Evolutionary conservation across 2,329 filamentous ascomycete species (phyloP), one percentile per base, ranked within the genome.

Genomic region (Colletotrichum limetticola): DNA sequence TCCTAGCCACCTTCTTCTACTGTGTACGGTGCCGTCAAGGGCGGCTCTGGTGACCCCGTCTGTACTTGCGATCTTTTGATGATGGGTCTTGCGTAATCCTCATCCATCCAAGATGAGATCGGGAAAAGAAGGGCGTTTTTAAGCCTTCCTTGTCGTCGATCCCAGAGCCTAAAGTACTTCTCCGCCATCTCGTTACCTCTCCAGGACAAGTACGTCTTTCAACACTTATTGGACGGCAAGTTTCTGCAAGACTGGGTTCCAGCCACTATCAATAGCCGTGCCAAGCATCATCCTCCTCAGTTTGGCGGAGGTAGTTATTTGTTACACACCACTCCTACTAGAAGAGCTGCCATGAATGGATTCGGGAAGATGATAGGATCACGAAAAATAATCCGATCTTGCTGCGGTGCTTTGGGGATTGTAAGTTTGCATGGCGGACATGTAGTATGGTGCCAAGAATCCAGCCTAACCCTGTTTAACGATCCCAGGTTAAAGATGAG

Each of bases 91-190:
- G 60, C 59, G 35, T 62, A 53, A 66, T 71, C 22, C 49, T 22
- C 8, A 35, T 19, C 26, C 35, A 46, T 42, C 14, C 5, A 32
- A 16, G 19, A 56, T 22, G 14, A 49, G 37, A 22, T 56, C 24
- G 28, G 26, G 35, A 28, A 32, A 32, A 30, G 30, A 30, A 9
- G 49, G 32, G 22, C 26, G 22, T 32, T 9, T 32, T 8, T 30
- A 30, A 30, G 30, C 30, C 30, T 61, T 71, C 70, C 70, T 62
- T 60, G 70, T 52, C 67, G 55, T 64, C 71, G 71, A 73, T 73
- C 66, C 52, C 22, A 55, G 57, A 70, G 22, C 19, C 49, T 28
- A 19, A 24, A 14, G 37, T 65, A 19, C 28, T 63, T 58, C 46
- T 22, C 55, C 32, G 55, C 30, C 53, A 64, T 69, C 66, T 68